Conservation (phyloP, 192 early-diverging fungal genomes). For the Spinellus fusiger region DNA sequence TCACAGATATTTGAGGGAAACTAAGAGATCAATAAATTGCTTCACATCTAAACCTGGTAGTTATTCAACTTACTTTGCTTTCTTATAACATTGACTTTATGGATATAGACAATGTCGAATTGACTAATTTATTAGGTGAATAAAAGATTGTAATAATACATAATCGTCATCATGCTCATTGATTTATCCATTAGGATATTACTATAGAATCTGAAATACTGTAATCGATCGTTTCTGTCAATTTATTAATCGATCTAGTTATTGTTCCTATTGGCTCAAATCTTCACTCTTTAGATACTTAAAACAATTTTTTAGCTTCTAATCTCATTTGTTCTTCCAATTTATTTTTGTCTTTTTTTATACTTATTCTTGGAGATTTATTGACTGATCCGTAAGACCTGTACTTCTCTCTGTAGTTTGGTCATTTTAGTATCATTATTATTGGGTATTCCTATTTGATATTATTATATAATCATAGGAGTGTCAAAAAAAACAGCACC, state of each 20-base stretch:
- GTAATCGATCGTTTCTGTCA: too few species aligned
- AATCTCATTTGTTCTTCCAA: conserved; percentile 7
- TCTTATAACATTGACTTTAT: too few species aligned
- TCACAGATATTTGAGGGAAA: not conserved
- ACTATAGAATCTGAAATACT: too few species aligned
- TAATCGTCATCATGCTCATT: too few species aligned
- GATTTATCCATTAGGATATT: too few species aligned
- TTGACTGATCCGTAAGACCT: conserved; percentile 8
- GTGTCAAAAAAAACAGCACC: conserved; percentile 69
- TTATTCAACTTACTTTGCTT: too few species aligned
- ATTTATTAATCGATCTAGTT: too few species aligned
- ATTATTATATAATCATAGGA: conserved; percentile 55
- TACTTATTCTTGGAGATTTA: conserved; percentile 17
- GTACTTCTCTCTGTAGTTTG: conserved; percentile 22
- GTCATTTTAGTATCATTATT: conserved; percentile 29
- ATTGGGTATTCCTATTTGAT: conserved; percentile 36
- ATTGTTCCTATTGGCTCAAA: too few species aligned
- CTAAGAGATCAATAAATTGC: not conserved
- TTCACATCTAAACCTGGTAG: too few species aligned
- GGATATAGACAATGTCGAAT: too few species aligned
- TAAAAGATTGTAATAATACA: too few species aligned
- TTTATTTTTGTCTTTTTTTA: conserved; percentile 16
- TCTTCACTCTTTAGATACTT: not conserved
- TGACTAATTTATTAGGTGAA: too few species aligned
- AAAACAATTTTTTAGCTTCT: conserved; percentile 1